Evolutionary conservation across 352 stramenopile genomes (phyloP).

Genomic region (Phytophthora quininea): DNA sequence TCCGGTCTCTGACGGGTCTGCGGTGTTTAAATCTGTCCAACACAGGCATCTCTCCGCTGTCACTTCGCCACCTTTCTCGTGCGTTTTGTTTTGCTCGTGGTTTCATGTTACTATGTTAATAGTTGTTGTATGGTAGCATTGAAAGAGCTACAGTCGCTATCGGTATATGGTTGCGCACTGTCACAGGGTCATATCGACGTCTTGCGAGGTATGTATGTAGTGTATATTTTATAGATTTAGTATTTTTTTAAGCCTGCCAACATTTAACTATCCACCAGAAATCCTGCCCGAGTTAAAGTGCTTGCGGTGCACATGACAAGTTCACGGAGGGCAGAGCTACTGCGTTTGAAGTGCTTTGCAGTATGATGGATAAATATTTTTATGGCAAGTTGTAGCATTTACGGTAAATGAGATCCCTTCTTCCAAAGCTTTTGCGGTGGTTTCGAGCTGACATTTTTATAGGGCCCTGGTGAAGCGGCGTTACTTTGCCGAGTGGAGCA

Average conservation of each 20-base stretch:
- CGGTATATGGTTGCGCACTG: slow-evolving; percentile 61
- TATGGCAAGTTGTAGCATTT: slow-evolving; percentile 7
- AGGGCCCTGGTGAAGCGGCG: no score
- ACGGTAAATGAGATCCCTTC: slow-evolving; percentile 8
- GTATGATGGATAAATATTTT: slow-evolving; percentile 23
- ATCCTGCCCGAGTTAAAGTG: slow-evolving; percentile 54
- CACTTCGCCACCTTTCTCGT: slow-evolving; percentile 76
- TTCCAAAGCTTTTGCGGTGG: neutral
- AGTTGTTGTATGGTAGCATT: slow-evolving; percentile 34
- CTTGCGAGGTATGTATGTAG: slow-evolving; percentile 43
- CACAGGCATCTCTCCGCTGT: slow-evolving; percentile 69
- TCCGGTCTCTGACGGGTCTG: slow-evolving; percentile 62
- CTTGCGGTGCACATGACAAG: slow-evolving; percentile 51
- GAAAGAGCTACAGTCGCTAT: slow-evolving; percentile 59
- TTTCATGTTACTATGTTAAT: slow-evolving; percentile 2
- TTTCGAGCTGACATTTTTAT: slow-evolving; percentile 18
- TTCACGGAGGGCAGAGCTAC: neutral
- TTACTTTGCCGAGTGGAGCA: no score
- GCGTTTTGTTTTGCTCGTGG: slow-evolving; percentile 12
- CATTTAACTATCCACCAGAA: slow-evolving; percentile 29
- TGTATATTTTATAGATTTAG: neutral
- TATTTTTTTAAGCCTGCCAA: neutral
- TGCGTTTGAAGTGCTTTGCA: slow-evolving; percentile 12
- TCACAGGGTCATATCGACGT: slow-evolving; percentile 57
- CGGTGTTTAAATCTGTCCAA: slow-evolving; percentile 81